phyloP scores from a whole-genome alignment of 2,329 filamentous ascomycete genomes.

The Aspergillus terreus region DNA sequence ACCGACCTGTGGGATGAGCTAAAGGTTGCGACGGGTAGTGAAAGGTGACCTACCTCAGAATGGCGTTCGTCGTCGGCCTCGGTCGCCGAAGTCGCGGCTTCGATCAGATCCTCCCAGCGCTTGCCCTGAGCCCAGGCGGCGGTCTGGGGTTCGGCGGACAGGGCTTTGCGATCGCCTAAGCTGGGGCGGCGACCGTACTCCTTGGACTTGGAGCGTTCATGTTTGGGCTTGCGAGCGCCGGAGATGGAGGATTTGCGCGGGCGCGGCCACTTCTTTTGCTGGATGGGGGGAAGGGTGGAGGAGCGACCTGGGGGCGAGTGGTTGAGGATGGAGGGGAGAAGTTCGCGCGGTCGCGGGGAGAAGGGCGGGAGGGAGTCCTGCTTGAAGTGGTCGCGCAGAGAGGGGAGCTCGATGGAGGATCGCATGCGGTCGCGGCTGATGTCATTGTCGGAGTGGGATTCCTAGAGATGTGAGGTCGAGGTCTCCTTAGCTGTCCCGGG shows the following conservation, averaged over 20 bases:
- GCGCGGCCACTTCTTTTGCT: slow-evolving; percentile 68
- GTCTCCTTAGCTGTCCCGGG: slow-evolving; percentile 34
- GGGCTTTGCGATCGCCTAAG: slow-evolving; percentile 73
- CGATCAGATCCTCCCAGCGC: slow-evolving; percentile 93
- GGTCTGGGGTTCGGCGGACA: slow-evolving; percentile 78
- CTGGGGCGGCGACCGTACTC: slow-evolving; percentile 70
- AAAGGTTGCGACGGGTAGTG: not conserved
- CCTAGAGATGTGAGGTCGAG: slow-evolving; percentile 45
- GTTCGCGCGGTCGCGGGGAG: slow-evolving; percentile 63
- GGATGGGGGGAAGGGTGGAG: slow-evolving; percentile 79
- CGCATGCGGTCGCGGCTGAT: slow-evolving; percentile 60
- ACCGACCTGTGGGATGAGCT: slow-evolving; percentile 27
- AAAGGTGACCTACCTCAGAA: slow-evolving; percentile 64
- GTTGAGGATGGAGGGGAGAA: slow-evolving; percentile 74
- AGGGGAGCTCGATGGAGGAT: slow-evolving; percentile 67
- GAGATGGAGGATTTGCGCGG: slow-evolving; percentile 83
- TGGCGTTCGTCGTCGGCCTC: slow-evolving; percentile 83
- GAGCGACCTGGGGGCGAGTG: slow-evolving; percentile 83
- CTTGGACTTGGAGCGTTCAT: slow-evolving; percentile 76
- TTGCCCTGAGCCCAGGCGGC: slow-evolving; percentile 72
- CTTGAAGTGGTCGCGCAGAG: slow-evolving; percentile 64
- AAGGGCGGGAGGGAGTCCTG: slow-evolving; percentile 69
- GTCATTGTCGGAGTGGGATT: slow-evolving; percentile 69
- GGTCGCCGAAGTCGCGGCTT: slow-evolving; percentile 87
- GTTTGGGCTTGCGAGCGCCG: slow-evolving; percentile 68